A percentile compares a stretch with the other conserved stretches of the same genome.
These are phyloP conservation scores for Erysimum cheiri DNA, from an alignment of 441 rosid genomes.

Conservation along the genomic window DNA sequence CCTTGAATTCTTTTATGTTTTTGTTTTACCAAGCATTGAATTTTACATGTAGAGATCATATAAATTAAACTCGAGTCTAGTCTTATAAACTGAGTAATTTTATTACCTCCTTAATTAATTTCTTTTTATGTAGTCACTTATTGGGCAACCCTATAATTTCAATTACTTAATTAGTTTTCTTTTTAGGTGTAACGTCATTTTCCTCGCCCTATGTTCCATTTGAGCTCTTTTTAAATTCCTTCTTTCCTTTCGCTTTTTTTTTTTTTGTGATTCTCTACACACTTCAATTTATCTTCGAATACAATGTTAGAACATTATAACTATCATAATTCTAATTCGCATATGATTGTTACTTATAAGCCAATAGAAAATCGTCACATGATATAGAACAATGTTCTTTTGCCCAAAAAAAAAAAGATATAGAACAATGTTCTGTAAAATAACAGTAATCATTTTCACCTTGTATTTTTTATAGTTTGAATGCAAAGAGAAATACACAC, in stretches of 20 bases:
- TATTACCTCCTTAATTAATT: too few relatives aligned
- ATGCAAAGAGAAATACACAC: background rate
- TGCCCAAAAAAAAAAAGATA: background rate
- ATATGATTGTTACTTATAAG: slow-evolving; percentile 25
- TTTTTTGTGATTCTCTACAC: slow-evolving; percentile 21
- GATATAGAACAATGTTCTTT: slow-evolving; percentile 17
- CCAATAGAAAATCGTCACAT: slow-evolving; percentile 33
- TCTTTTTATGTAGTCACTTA: background rate
- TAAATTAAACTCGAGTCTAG: slow-evolving; percentile 2
- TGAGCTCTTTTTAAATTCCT: slow-evolving; percentile 2
- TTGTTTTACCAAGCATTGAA: background rate
- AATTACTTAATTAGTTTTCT: background rate
- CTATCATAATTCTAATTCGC: slow-evolving; percentile 11
- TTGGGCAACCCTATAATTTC: slow-evolving; percentile 9
- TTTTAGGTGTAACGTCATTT: slow-evolving; percentile 30
- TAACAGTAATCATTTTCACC: background rate
- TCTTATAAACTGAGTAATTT: background rate
- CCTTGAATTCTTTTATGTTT: background rate
- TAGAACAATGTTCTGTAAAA: background rate
- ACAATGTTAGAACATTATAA: slow-evolving; percentile 2
- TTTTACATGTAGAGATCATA: slow-evolving; percentile 1
- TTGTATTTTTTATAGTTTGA: slow-evolving; percentile 4
- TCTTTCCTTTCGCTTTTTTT: slow-evolving; percentile 17
- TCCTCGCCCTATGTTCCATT: slow-evolving; percentile 34
- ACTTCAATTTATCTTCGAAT: slow-evolving; percentile 8